phyloP scores from a whole-genome alignment of 208 protist genomes.

The Acanthamoeba castellanii region DNA sequence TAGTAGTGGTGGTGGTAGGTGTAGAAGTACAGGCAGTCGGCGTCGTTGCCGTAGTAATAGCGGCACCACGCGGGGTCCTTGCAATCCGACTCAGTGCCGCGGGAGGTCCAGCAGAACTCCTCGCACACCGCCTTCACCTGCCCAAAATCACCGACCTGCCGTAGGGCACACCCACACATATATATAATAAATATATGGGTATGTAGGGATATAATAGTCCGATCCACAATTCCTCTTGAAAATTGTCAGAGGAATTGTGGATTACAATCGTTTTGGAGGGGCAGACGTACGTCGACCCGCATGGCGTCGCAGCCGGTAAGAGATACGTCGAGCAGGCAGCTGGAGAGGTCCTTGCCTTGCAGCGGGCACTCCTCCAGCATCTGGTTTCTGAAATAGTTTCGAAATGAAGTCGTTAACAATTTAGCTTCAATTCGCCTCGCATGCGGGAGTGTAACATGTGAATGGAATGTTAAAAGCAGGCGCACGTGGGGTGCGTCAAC shows the following conservation, averaged over 20 bases:
- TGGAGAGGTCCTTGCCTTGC: not conserved
- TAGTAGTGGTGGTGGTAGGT: not conserved
- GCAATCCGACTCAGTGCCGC: not conserved
- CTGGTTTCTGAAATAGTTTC: not conserved
- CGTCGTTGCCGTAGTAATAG: not conserved
- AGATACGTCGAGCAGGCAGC: not conserved
- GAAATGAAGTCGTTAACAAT: too few relatives aligned
- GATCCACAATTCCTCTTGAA: too few relatives aligned
- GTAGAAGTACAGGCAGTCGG: not conserved
- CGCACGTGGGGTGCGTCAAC: too few relatives aligned
- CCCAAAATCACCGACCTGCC: not conserved
- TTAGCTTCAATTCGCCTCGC: too few relatives aligned
- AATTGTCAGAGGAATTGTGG: too few relatives aligned
- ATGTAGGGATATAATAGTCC: not conserved
- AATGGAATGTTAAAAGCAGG: too few relatives aligned
- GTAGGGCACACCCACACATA: not conserved
- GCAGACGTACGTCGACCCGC: not conserved
- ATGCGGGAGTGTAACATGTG: too few relatives aligned
- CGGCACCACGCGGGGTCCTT: not conserved
- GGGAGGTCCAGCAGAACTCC: not conserved
- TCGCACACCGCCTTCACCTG: not conserved
- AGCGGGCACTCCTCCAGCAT: not conserved
- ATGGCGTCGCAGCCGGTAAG: not conserved
- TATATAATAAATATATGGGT: not conserved
- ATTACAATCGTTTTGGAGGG: too few relatives aligned